These are phyloP conservation scores for Botrytis hyacinthi DNA, from an alignment of 2,329 filamentous ascomycete species.

Conservation along the genomic window DNA sequence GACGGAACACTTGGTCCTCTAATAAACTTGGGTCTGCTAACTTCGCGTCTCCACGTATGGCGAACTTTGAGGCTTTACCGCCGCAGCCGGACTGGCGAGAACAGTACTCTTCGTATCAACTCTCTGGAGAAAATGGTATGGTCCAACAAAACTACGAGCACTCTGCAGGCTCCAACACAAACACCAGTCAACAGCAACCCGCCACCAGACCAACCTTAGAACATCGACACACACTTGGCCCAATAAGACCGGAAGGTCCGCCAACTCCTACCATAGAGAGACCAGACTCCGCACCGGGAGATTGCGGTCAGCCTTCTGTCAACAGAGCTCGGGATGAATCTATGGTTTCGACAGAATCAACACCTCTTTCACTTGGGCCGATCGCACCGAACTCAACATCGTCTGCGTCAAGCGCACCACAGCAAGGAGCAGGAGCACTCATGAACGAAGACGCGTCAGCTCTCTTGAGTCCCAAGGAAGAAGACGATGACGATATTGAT, in stretches of 20 bases:
- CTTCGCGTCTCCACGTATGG: conserved; percentile 40
- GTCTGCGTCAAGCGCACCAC: conserved; percentile 41
- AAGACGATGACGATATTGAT: conserved; percentile 38
- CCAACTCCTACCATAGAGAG: conserved; percentile 32
- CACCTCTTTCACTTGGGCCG: conserved; percentile 40
- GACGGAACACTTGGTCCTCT: conserved; percentile 42
- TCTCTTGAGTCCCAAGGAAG: conserved; percentile 35
- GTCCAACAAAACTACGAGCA: conserved; percentile 35
- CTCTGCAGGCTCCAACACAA: conserved; percentile 30
- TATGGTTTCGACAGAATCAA: conserved; percentile 43
- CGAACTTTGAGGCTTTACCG: conserved; percentile 40
- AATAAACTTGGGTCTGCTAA: conserved; percentile 40
- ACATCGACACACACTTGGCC: conserved; percentile 37
- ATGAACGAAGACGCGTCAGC: conserved; percentile 50
- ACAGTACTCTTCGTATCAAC: conserved; percentile 38
- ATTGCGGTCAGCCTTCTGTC: conserved; percentile 28
- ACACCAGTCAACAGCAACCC: conserved; percentile 28
- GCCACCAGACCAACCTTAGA: conserved; percentile 33
- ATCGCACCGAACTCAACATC: conserved; percentile 44
- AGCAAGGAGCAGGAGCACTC: conserved; percentile 39
- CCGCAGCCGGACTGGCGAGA: conserved; percentile 41
- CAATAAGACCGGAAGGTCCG: conserved; percentile 31
- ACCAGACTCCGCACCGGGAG: conserved; percentile 37
- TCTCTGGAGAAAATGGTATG: conserved; percentile 35
- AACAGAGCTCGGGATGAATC: conserved; percentile 44